Percentiles rank a stretch among this genome's conserved stretches.
These are phyloP conservation scores for Botrytis tulipae DNA, from an alignment of 2,329 filamentous ascomycete genomes.

Conservation along the genomic window DNA sequence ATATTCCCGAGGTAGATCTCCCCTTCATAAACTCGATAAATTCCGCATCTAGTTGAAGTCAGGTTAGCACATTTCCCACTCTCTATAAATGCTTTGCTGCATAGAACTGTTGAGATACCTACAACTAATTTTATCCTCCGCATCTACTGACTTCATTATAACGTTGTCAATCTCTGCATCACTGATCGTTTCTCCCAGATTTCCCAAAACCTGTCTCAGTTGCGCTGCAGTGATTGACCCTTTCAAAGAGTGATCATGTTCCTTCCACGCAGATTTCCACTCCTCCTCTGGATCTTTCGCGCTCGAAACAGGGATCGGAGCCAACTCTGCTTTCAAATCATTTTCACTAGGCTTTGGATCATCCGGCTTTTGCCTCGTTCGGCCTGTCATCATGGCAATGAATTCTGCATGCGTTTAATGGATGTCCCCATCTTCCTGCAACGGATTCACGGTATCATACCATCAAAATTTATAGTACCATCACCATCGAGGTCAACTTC, in stretches of 20 bases:
- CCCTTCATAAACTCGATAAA: slow-evolving; percentile 42
- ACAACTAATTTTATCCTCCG: slow-evolving; percentile 42
- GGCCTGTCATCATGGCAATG: slow-evolving; percentile 45
- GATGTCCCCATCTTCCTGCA: neutral
- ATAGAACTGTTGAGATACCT: slow-evolving; percentile 26
- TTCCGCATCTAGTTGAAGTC: slow-evolving; percentile 35
- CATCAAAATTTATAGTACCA: slow-evolving; percentile 63
- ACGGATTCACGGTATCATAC: slow-evolving; percentile 36
- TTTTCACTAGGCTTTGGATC: neutral
- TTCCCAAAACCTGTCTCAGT: slow-evolving; percentile 40
- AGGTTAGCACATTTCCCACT: neutral
- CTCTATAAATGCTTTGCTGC: neutral
- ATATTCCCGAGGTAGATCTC: slow-evolving; percentile 23
- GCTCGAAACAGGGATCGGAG: neutral
- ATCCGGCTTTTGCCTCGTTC: slow-evolving; percentile 30
- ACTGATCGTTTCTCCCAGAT: slow-evolving; percentile 39
- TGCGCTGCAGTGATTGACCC: slow-evolving; percentile 40
- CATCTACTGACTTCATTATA: slow-evolving; percentile 40
- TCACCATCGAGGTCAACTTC: slow-evolving; percentile 65
- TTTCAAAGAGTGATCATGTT: slow-evolving; percentile 40
- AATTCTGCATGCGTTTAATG: slow-evolving; percentile 39
- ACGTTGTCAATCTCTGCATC: slow-evolving; percentile 39
- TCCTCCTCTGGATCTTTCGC: slow-evolving; percentile 33
- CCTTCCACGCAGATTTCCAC: slow-evolving; percentile 40
- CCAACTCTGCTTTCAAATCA: neutral